Percentiles rank a stretch among this genome's conserved stretches.
Evolutionary conservation across 495 filamentous ascomycete genomes (phyloP).

Genomic region (Penicillium daleae): DNA sequence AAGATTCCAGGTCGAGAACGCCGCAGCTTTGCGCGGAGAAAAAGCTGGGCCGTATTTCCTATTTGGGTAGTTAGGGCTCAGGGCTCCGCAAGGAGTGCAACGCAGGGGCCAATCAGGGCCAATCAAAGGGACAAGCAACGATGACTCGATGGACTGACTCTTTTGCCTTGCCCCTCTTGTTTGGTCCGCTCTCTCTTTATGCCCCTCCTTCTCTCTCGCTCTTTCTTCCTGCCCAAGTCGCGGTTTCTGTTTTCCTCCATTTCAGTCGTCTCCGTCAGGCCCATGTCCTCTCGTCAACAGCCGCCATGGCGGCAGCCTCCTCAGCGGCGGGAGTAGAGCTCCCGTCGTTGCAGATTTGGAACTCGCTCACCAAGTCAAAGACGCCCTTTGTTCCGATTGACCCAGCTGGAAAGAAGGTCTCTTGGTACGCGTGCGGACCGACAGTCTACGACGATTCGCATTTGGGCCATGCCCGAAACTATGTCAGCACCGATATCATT

Average conservation of each 20-base stretch:
- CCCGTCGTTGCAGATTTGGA: slow-evolving; percentile 59
- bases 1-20: neutral
- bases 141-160: slow-evolving; percentile 29
- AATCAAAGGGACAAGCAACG: neutral
- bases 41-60: slow-evolving; percentile 28
- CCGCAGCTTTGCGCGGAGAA: slow-evolving; percentile 26
- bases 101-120: slow-evolving; percentile 24
- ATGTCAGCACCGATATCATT: slow-evolving; percentile 92
- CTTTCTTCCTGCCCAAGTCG: slow-evolving; percentile 24
- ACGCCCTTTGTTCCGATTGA: slow-evolving; percentile 78
- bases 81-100: slow-evolving; percentile 27
- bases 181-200: slow-evolving; percentile 32
- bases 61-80: slow-evolving; percentile 40
- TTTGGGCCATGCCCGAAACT: slow-evolving; percentile 90
- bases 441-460: slow-evolving; percentile 93
- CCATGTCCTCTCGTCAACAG: slow-evolving; percentile 48
- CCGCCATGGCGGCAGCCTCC: slow-evolving; percentile 54
- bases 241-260: slow-evolving; percentile 16
- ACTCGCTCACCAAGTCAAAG: slow-evolving; percentile 75
- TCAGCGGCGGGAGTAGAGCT: slow-evolving; percentile 36
- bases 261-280: slow-evolving; percentile 15
- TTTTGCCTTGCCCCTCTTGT: slow-evolving; percentile 26
- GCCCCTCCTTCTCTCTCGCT: slow-evolving; percentile 33
- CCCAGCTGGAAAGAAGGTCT: slow-evolving; percentile 65
- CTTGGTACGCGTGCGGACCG: slow-evolving; percentile 91